Evolutionary conservation across 495 filamentous ascomycete species (phyloP).

Genomic region (Podospora fimiseda): DNA sequence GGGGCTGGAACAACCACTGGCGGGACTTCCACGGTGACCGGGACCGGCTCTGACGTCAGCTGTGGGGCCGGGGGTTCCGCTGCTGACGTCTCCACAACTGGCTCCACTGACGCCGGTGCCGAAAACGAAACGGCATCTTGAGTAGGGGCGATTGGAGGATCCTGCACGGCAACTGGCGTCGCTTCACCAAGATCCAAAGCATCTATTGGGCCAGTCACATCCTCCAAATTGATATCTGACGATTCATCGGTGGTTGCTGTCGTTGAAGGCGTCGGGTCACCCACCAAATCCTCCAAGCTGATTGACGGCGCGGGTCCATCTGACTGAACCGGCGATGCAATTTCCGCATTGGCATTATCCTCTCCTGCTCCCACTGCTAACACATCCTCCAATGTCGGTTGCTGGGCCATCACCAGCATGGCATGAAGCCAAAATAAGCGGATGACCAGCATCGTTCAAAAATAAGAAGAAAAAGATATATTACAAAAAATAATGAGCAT

Average conservation of each 20-base stretch:
- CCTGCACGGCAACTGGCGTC: not conserved
- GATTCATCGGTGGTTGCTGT: slow-evolving; percentile 1
- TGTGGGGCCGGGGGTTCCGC: not conserved
- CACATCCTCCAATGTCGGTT: slow-evolving; percentile 7
- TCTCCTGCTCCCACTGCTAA: slow-evolving; percentile 8
- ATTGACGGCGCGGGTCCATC: not conserved
- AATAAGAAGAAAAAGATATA: slow-evolving; percentile 9
- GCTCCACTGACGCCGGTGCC: slow-evolving; percentile 1
- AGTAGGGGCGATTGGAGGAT: not conserved
- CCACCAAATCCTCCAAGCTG: not conserved
- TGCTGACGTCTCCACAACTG: slow-evolving; percentile 8
- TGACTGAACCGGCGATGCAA: not conserved
- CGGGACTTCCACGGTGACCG: not conserved
- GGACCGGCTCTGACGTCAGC: slow-evolving; percentile 1
- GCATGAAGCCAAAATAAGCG: slow-evolving; percentile 24
- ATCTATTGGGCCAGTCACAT: not conserved
- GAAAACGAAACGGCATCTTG: slow-evolving; percentile 2
- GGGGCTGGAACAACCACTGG: not conserved
- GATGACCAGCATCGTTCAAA: slow-evolving; percentile 26
- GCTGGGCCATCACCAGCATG: slow-evolving; percentile 21
- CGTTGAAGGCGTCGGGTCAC: not conserved
- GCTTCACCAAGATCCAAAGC: not conserved
- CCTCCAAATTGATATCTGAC: not conserved
- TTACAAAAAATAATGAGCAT: slow-evolving; percentile 3
- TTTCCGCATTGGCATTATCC: not conserved